phyloP scores from a whole-genome alignment of 208 protist species.

The Trypanosoma theileri region DNA sequence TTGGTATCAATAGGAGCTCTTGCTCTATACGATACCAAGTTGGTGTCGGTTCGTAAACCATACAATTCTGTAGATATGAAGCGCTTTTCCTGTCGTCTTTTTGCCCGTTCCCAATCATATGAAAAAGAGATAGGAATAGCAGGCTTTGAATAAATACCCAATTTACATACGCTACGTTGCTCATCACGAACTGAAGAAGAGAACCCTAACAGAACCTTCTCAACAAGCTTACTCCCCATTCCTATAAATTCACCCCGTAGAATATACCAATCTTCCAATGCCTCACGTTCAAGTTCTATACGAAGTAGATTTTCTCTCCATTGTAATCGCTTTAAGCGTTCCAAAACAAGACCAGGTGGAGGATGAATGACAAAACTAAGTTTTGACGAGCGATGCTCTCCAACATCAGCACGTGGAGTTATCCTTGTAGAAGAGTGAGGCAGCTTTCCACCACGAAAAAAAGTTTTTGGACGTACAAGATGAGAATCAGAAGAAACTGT shows the following conservation, averaged over 20 bases:
- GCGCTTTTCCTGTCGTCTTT: conserved; percentile 10
- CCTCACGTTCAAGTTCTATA: conserved; percentile 12
- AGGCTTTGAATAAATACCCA: neutral
- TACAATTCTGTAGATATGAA: neutral
- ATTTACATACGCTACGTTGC: neutral
- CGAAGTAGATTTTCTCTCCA: conserved; percentile 7
- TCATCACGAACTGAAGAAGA: neutral
- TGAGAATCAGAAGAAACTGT: neutral
- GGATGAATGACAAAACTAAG: neutral
- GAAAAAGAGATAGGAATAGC: too few relatives aligned
- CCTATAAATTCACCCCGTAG: conserved; percentile 16
- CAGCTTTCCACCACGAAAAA: neutral
- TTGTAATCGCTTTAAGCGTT: conserved; percentile 9
- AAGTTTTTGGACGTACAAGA: neutral
- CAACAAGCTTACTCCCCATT: neutral
- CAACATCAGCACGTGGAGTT: too few relatives aligned
- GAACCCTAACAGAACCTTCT: neutral
- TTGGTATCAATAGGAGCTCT: too few relatives aligned
- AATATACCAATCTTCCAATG: conserved; percentile 17
- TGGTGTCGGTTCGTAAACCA: neutral
- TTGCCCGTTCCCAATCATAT: conserved; percentile 13
- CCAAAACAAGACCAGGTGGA: neutral
- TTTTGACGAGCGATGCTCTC: neutral
- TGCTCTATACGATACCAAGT: too few relatives aligned
- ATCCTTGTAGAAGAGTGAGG: neutral